Base-by-base conservation (phyloP, 2,329 filamentous ascomycete species). In the Pseudogymnoascus pannorum region DNA sequence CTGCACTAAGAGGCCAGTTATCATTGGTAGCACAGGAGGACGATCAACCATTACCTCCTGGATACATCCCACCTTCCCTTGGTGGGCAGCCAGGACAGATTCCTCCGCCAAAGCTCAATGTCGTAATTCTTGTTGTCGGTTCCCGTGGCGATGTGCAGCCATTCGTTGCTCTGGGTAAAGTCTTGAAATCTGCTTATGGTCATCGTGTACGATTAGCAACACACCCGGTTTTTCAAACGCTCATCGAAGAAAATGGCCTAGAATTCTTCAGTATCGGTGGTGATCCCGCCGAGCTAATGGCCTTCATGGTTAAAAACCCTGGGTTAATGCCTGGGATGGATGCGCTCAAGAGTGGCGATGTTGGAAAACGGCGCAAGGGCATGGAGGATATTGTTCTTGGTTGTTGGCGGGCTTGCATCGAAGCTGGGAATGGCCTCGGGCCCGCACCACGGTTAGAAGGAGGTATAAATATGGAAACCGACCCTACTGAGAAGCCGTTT, bases 241-340 rank as follows among this genome's bases (percentile, higher is more conserved):
- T 91, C 66, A 85, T 92, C 3, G 81, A 85, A 63, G 83, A 88
- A 59, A 85, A 86, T 70, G 87, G 81, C 0, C 79, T 92, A 12
- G 89, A 92, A 68, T 92, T 91, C 72, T 91, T 88, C 72, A 82
- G 76, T 64, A 88, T 91, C 59, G 87, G 88, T n/a, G 88, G 88
- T 2, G 87, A 92, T 70, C 88, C 89, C 2, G 83, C 86, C 0
- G 87, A 91, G 72, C 77, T 92, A 3, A 92, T 92, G 89, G 85
- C 87, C 0, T 92, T 91, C 72, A 92, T 92, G 89, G 88, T 92
- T 33, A 92, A 92, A 73, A 89, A 94, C 67, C 90, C 91, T 0
- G 89, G 91, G 0, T 77, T 96, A 31, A 91, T 95, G 87, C 91
- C 91, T 1, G 88, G 88, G 0, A 84, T 93, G 62, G 87, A 92